phyloP scores from a whole-genome alignment of 2,329 filamentous ascomycete genomes.

The Cadophora gregata region DNA sequence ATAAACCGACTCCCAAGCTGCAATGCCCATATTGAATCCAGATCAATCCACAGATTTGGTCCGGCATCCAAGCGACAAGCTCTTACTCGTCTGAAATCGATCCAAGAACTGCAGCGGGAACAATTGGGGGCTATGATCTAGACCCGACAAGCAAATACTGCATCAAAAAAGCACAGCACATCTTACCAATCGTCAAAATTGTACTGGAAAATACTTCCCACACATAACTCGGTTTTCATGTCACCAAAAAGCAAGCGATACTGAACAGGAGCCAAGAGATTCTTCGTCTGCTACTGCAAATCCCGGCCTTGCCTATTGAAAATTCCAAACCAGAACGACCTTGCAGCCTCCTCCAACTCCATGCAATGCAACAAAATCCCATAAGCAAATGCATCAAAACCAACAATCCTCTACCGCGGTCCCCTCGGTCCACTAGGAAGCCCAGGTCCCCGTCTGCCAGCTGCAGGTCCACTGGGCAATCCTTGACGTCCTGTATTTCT shows the following conservation, averaged over 20 bases:
- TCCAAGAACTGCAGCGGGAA: neutral
- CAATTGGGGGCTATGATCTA: too few relatives aligned
- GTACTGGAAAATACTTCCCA: neutral
- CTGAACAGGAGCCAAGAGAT: neutral
- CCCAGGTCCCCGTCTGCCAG: slow-evolving; percentile 35
- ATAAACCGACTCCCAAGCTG: neutral
- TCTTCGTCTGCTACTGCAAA: neutral
- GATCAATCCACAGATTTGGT: neutral
- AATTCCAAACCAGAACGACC: neutral
- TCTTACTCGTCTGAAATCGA: neutral
- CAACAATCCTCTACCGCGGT: slow-evolving; percentile 30
- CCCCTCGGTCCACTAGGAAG: slow-evolving; percentile 39
- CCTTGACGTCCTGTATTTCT: slow-evolving; percentile 48
- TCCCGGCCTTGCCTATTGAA: neutral
- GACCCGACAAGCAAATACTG: neutral
- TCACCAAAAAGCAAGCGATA: neutral
- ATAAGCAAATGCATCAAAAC: slow-evolving; percentile 9
- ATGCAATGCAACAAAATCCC: slow-evolving; percentile 20
- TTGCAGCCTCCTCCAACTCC: slow-evolving; percentile 18
- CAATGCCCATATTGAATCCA: neutral
- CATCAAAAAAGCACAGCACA: neutral
- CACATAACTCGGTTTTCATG: neutral
- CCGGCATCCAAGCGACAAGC: neutral
- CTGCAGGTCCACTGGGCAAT: slow-evolving; percentile 52
- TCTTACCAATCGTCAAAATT: neutral